Base-by-base conservation (phyloP, 2,329 filamentous ascomycete species). In the Incumbomyces delicatus region DNA sequence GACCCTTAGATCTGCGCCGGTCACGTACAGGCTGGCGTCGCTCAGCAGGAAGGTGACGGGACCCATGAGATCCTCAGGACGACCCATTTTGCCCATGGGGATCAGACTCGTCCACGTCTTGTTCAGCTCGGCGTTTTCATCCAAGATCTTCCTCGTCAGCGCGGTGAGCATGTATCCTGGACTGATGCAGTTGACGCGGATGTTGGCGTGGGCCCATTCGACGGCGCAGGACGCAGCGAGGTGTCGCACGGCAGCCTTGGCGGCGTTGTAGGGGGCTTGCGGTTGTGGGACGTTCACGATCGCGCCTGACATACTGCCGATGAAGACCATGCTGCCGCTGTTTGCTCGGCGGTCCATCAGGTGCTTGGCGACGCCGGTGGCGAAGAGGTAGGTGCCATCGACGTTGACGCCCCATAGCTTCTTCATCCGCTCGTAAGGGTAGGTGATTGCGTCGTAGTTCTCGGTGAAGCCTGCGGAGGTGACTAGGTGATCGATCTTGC, bases 391-490 rank as follows among this genome's bases (percentile, higher is more conserved):
- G 4, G 62, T 66, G 1, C 63, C 65, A 47, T 85, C 87, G 1
- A 96, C 88, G 56, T 95, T 95, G 62, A 95, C 90, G 41, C 80
- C 81, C 87, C 87, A 95, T 13, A 96, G 80, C 73, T 94, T 94
- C 66, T 89, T 81, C 67, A 95, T 83, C 55, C 89, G 84, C 57
- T 95, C 87, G 57, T 89, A 80, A 1, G 89, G 89, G 69, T 96
- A 96, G 56, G 82, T 81, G 59, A 89, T 84, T 39, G 90, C 90
- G 59, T 94, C 84, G 61, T 88, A 94, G 72, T 95, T 95, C 72
- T 95, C 90, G 12, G 87, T 92, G 70, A 96, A 95, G 38, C 90
- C 90, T 41, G 90, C 90, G n/a, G 87, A 94, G 20, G 90, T 95
- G 58, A 96, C 89, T 20, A 96, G 77, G 66, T 87, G 83, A 68